These are phyloP conservation scores for Phytophthora litchii DNA, from an alignment of 352 stramenopile species.

Conservation along the genomic window DNA sequence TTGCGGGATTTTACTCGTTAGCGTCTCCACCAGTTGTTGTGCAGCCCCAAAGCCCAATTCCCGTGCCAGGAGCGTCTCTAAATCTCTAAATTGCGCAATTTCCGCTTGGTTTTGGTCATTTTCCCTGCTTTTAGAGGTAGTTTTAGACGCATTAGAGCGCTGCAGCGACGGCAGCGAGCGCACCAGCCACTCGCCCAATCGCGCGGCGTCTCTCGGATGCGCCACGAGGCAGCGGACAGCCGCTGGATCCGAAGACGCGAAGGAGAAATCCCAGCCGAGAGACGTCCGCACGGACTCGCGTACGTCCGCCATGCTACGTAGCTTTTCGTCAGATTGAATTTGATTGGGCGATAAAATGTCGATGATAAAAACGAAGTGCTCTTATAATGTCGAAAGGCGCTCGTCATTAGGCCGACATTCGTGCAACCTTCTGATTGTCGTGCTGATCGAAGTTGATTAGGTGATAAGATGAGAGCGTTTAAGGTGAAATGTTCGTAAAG, in stretches of 20 bases:
- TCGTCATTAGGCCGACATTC: too few species aligned
- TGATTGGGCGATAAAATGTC: constrained; percentile 18
- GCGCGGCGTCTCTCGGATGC: constrained; percentile 31
- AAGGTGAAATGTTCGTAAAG: too few species aligned
- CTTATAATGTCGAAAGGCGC: constrained; percentile 6
- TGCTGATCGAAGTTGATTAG: too few species aligned
- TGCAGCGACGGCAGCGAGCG: constrained; percentile 32
- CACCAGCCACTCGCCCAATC: constrained; percentile 55
- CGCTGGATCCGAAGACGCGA: constrained; percentile 42
- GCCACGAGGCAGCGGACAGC: constrained; percentile 59
- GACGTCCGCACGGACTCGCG: constrained; percentile 36
- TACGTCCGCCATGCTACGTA: constrained; percentile 32
- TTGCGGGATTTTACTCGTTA: neutral
- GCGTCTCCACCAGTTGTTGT: neutral
- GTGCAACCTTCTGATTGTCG: too few species aligned
- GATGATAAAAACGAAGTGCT: neutral
- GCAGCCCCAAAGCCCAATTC: constrained; percentile 36
- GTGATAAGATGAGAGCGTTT: too few species aligned
- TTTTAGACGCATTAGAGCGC: neutral
- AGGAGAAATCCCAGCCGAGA: constrained; percentile 62
- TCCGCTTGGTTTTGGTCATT: constrained; percentile 1
- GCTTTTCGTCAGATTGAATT: constrained; percentile 28
- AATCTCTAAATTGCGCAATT: neutral
- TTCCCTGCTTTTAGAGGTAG: neutral
- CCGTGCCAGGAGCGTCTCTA: constrained; percentile 54